Percentiles rank a stretch among this genome's conserved stretches.
phyloP scores from a whole-genome alignment of 1,284 basidiomycete species.

The Papiliotrema flavescens region DNA sequence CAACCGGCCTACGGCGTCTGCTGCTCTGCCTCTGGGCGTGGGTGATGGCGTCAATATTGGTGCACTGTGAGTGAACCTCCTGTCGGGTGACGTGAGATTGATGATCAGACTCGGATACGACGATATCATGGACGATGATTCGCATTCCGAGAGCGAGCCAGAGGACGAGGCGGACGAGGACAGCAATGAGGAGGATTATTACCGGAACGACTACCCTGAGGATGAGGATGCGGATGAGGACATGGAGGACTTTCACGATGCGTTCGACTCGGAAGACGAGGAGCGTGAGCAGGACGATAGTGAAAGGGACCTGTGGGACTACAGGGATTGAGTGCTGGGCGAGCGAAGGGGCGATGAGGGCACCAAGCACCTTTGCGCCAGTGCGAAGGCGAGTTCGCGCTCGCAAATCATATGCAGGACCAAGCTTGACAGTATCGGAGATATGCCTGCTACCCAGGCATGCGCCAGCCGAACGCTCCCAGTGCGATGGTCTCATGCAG shows the following conservation, averaged over 20 bases:
- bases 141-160: conserved; percentile 39
- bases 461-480: no score
- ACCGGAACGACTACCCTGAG: conserved; percentile 51
- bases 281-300: conserved; percentile 7
- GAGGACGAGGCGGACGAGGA: conserved; percentile 51
- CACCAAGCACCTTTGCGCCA: no score
- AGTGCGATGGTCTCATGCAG: no score
- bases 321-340: conserved; percentile 7
- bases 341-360: no score
- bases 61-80: conserved; percentile 28
- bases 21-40: conserved; percentile 20
- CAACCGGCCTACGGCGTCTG: conserved; percentile 14
- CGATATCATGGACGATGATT: conserved; percentile 35
- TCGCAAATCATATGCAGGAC: no score
- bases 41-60: conserved; percentile 36
- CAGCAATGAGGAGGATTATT: conserved; percentile 50
- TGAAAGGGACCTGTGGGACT: conserved; percentile 16
- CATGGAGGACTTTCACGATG: conserved; percentile 38
- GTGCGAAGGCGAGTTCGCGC: no score
- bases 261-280: conserved; percentile 30
- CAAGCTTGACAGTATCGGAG: no score
- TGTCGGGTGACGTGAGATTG: neutral
- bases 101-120: conserved; percentile 35
- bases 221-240: conserved; percentile 50
- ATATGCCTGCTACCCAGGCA: no score